These are phyloP conservation scores for Phytophthora citrophthora DNA, from an alignment of 352 stramenopile species.

Conservation along the genomic window DNA sequence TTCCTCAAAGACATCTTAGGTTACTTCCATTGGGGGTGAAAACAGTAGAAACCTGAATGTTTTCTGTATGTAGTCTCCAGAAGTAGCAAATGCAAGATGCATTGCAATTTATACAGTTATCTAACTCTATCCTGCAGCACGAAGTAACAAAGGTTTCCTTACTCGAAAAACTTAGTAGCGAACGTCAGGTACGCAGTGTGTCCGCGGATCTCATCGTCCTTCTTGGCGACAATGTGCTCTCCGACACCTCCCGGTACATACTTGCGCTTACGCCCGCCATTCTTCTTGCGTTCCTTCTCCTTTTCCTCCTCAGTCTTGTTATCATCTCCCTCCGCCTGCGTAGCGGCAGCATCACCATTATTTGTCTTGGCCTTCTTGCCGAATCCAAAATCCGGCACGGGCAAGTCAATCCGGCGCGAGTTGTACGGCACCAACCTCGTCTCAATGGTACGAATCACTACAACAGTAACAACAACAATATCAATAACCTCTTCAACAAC, in stretches of 20 bases:
- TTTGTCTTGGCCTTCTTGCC: slow-evolving; percentile 32
- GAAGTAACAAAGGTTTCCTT: slow-evolving; percentile 7
- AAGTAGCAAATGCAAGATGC: slow-evolving; percentile 20
- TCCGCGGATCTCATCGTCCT: slow-evolving; percentile 85
- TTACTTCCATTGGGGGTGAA: slow-evolving; percentile 54
- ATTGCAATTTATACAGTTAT: slow-evolving; percentile 32
- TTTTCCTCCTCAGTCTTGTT: slow-evolving; percentile 30
- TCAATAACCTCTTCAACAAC: slow-evolving; percentile 4
- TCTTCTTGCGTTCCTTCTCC: slow-evolving; percentile 38
- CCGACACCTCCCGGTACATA: slow-evolving; percentile 56
- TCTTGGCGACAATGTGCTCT: slow-evolving; percentile 81
- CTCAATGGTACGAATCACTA: slow-evolving; percentile 92
- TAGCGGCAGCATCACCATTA: slow-evolving; percentile 9
- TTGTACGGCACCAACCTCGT: slow-evolving; percentile 92
- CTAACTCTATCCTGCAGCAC: slow-evolving; percentile 29
- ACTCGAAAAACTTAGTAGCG: slow-evolving; percentile 83
- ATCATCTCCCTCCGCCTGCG: not conserved
- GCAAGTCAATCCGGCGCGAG: slow-evolving; percentile 68
- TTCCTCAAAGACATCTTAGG: slow-evolving; percentile 82
- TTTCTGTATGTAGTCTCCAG: too few relatives aligned
- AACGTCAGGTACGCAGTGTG: slow-evolving; percentile 90
- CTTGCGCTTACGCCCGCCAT: slow-evolving; percentile 56
- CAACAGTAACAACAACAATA: slow-evolving; percentile 1
- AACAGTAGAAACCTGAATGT: not conserved
- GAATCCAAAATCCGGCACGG: slow-evolving; percentile 76